Evolutionary conservation across 495 filamentous ascomycete species (phyloP).

Genomic region (Penicillium flavigenum): DNA sequence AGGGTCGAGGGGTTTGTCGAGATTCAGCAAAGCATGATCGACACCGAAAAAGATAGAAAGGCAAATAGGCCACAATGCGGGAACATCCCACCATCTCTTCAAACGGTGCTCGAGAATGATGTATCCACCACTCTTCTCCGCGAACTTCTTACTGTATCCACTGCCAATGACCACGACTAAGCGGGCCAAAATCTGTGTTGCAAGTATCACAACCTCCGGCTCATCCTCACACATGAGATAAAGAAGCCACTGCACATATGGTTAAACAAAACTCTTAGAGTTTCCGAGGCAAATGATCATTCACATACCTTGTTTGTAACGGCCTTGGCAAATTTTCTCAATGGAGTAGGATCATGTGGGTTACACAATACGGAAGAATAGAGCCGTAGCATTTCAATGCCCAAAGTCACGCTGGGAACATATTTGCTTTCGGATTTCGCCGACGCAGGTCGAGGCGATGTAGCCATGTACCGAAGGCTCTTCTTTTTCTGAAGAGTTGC

Average conservation of each 20-base stretch:
- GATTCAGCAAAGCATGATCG: slow-evolving; percentile 72
- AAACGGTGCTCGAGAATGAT: slow-evolving; percentile 76
- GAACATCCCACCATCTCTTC: slow-evolving; percentile 84
- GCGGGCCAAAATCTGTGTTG: slow-evolving; percentile 83
- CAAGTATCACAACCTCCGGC: slow-evolving; percentile 74
- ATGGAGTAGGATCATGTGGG: slow-evolving; percentile 58
- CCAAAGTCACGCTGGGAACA: slow-evolving; percentile 55
- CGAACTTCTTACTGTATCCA: slow-evolving; percentile 79
- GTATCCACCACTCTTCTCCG: slow-evolving; percentile 82
- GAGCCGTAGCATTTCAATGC: slow-evolving; percentile 73
- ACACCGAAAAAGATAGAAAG: slow-evolving; percentile 85
- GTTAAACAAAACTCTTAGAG: slow-evolving; percentile 17
- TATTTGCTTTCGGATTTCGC: slow-evolving; percentile 30
- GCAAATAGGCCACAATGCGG: slow-evolving; percentile 82
- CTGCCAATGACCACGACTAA: slow-evolving; percentile 76
- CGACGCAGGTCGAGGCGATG: slow-evolving; percentile 27
- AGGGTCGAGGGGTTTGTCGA: slow-evolving; percentile 69
- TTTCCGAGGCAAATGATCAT: not conserved
- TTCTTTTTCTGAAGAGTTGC: slow-evolving; percentile 51
- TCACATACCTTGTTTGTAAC: slow-evolving; percentile 88
- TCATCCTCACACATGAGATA: slow-evolving; percentile 89
- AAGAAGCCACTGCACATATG: slow-evolving; percentile 73
- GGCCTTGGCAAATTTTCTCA: slow-evolving; percentile 87
- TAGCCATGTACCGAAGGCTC: slow-evolving; percentile 43
- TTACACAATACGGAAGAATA: slow-evolving; percentile 82